phyloP scores from a whole-genome alignment of 805 yeast genomes.

The Saccharomyces mikatae region DNA sequence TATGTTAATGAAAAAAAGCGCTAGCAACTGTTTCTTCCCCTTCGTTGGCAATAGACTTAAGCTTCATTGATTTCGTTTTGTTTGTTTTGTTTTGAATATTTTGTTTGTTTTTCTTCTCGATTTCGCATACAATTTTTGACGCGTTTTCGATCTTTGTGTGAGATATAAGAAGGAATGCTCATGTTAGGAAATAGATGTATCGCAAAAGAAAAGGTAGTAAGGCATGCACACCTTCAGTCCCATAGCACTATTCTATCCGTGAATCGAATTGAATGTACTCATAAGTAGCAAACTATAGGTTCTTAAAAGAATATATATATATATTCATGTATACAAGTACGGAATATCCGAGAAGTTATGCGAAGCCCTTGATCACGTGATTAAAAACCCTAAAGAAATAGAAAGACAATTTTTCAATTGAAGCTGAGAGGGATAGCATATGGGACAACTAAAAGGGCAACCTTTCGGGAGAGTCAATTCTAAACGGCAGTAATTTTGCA shows the following conservation, averaged over 20 bases:
- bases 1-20: background rate
- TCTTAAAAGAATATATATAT: background rate
- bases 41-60: background rate
- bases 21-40: background rate
- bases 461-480: background rate
- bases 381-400: background rate
- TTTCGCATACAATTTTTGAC: background rate
- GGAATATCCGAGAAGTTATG: background rate
- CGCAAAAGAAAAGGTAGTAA: background rate
- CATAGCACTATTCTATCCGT: background rate
- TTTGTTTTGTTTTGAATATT: background rate
- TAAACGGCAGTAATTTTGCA: background rate
- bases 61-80: background rate
- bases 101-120: conserved; percentile 4
- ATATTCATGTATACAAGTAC: background rate
- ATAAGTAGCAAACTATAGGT: background rate
- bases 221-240: background rate
- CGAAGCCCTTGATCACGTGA: background rate
- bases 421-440: background rate
- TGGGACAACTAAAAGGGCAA: background rate
- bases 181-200: background rate
- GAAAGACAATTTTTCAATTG: background rate
- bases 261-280: background rate
- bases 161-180: background rate
- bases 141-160: background rate